Conservation (phyloP, 2,329 filamentous ascomycete species). For the Fusarium nelsonii region DNA sequence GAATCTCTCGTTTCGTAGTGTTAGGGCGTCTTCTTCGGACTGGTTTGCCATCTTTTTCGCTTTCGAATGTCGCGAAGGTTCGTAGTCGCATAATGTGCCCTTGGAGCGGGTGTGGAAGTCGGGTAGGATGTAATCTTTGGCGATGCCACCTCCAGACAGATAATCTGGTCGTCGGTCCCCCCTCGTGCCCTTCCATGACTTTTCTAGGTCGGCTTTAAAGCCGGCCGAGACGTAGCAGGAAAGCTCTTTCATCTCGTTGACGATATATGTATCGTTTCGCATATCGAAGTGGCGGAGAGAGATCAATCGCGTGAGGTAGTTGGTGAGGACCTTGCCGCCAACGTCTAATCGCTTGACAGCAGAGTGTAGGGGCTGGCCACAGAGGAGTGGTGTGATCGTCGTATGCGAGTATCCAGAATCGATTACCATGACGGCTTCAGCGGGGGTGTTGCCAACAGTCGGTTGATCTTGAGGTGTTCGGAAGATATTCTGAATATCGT, state of each 20-base stretch:
- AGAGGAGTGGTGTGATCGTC: constrained; percentile 86
- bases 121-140: constrained; percentile 92
- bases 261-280: constrained; percentile 91
- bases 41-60: constrained; percentile 60
- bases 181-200: constrained; percentile 82
- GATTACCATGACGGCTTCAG: constrained; percentile 87
- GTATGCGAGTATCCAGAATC: constrained; percentile 96
- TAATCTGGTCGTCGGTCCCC: constrained; percentile 67
- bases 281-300: constrained; percentile 95
- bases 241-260: constrained; percentile 95
- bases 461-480: constrained; percentile 66
- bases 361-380: constrained; percentile 82
- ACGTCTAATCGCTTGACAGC: constrained; percentile 88
- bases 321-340: constrained; percentile 93
- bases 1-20: constrained; percentile 92
- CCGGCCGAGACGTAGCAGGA: constrained; percentile 85
- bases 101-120: constrained; percentile 74
- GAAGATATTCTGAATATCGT: constrained; percentile 78
- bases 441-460: constrained; percentile 62
- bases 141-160: constrained; percentile 69
- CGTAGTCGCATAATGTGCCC: constrained; percentile 82
- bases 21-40: constrained; percentile 79
- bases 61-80: constrained; percentile 71
- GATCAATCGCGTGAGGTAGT: constrained; percentile 89
- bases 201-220: constrained; percentile 83